phyloP scores from a whole-genome alignment of 2,329 filamentous ascomycete species.

The Sphaerostilbella broomeana region DNA sequence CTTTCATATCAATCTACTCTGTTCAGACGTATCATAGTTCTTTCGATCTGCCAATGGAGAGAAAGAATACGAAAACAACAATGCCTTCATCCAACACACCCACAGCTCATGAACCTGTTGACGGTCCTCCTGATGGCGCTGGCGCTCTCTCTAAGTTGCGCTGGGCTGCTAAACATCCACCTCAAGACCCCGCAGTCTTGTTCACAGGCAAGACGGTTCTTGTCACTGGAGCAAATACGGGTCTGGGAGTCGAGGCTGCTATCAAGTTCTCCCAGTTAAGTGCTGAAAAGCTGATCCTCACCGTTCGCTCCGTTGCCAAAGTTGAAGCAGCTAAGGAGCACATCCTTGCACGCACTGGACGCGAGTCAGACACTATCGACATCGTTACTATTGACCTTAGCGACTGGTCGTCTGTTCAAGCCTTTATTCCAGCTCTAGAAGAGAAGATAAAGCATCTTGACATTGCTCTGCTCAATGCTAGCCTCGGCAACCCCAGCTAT shows the following conservation, averaged over 20 bases:
- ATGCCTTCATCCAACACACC: not conserved
- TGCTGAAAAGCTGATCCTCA: slow-evolving; percentile 38
- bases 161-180: not conserved
- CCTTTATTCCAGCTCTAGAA: slow-evolving; percentile 33
- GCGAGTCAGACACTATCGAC: slow-evolving; percentile 18
- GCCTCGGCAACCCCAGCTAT: slow-evolving; percentile 33
- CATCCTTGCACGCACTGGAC: slow-evolving; percentile 26
- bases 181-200: not conserved
- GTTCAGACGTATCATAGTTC: no score
- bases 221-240: slow-evolving; percentile 44
- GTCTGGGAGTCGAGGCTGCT: slow-evolving; percentile 43
- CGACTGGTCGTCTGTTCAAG: slow-evolving; percentile 36
- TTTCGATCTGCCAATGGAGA: no score
- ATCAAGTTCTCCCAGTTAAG: slow-evolving; percentile 38
- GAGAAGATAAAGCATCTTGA: slow-evolving; percentile 33
- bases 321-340: slow-evolving; percentile 34
- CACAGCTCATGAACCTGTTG: not conserved
- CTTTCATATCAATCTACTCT: no score
- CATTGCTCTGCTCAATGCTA: slow-evolving; percentile 40
- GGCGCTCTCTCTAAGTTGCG: not conserved
- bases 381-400: slow-evolving; percentile 41
- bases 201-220: slow-evolving; percentile 32
- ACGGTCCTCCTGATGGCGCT: not conserved
- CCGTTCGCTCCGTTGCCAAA: slow-evolving; percentile 34
- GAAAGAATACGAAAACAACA: no score